Conservation (phyloP, 805 yeast species). For the Sugiyamaella marilandica region DNA sequence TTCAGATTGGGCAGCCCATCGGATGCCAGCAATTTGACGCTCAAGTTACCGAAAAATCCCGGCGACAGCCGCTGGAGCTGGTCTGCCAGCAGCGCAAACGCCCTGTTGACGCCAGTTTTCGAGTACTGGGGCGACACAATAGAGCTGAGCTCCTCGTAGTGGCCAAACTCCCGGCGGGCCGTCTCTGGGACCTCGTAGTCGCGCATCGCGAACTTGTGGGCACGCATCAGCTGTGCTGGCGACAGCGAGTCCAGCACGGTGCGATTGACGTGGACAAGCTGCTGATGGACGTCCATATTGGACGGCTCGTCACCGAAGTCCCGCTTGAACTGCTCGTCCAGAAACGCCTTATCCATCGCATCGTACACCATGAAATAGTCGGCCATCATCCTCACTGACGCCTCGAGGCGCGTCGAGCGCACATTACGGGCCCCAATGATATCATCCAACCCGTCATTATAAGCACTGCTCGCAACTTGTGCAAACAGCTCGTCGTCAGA, state of each 20-base stretch:
- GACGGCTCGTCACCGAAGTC: slow-evolving; percentile 12
- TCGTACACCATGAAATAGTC: slow-evolving; percentile 30
- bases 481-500: neutral
- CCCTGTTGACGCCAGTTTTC: neutral
- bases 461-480: neutral
- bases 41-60: slow-evolving; percentile 19
- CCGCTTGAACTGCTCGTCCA: slow-evolving; percentile 14
- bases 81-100: slow-evolving; percentile 5
- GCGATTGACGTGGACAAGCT: slow-evolving; percentile 1
- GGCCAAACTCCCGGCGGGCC: neutral
- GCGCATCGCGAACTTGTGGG: slow-evolving; percentile 9
- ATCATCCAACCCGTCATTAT: slow-evolving; percentile 14
- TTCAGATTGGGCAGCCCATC: slow-evolving; percentile 23
- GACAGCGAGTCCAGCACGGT: slow-evolving; percentile 3
- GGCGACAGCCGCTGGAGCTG: slow-evolving; percentile 12
- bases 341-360: slow-evolving; percentile 25
- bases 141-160: slow-evolving; percentile 10
- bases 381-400: slow-evolving; percentile 30
- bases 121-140: slow-evolving; percentile 4
- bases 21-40: slow-evolving; percentile 20
- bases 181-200: slow-evolving; percentile 2
- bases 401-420: slow-evolving; percentile 28
- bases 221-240: slow-evolving; percentile 2
- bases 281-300: neutral
- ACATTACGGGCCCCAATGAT: slow-evolving; percentile 26